A percentile compares a stretch with the other conserved stretches of the same genome.
These are phyloP conservation scores for Cyclaneusma minus DNA, from an alignment of 2,329 filamentous ascomycete genomes.

Conservation along the genomic window DNA sequence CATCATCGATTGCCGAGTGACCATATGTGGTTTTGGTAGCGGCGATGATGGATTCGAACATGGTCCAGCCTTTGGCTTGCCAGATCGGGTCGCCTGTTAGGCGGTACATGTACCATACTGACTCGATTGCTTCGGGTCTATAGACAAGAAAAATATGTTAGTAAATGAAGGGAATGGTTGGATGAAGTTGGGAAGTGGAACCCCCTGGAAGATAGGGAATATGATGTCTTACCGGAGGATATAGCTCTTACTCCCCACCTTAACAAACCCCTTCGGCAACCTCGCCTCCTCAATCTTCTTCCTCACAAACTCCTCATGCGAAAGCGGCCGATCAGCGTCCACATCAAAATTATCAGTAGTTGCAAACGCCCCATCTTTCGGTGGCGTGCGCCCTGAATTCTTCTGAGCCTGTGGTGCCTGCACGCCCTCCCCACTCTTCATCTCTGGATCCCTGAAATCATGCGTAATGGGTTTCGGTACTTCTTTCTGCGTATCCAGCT, in stretches of 20 bases:
- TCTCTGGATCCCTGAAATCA: slow-evolving; percentile 4
- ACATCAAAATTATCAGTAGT: too few species aligned
- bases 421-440: too few species aligned
- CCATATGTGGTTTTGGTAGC: slow-evolving; percentile 51
- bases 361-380: too few species aligned
- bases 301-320: slow-evolving; percentile 38
- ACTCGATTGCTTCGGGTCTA: slow-evolving; percentile 76
- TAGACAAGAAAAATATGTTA: slow-evolving; percentile 2
- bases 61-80: slow-evolving; percentile 73
- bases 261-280: slow-evolving; percentile 34
- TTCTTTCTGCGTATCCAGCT: slow-evolving; percentile 3
- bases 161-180: slow-evolving; percentile 5
- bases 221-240: slow-evolving; percentile 38
- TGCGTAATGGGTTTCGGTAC: slow-evolving; percentile 7
- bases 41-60: slow-evolving; percentile 60
- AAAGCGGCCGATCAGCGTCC: slow-evolving; percentile 14
- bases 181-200: slow-evolving; percentile 6
- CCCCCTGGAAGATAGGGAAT: slow-evolving; percentile 15
- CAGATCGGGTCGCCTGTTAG: slow-evolving; percentile 65
- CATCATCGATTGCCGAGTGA: slow-evolving; percentile 55
- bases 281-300: slow-evolving; percentile 26
- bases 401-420: background rate
- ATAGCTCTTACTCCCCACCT: slow-evolving; percentile 32
- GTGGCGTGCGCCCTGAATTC: too few species aligned
- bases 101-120: slow-evolving; percentile 79